Evolutionary conservation across 129 eudicot species (phyloP), one percentile per base, ranked within the genome.

Genomic region (Glebionis coronaria): DNA sequence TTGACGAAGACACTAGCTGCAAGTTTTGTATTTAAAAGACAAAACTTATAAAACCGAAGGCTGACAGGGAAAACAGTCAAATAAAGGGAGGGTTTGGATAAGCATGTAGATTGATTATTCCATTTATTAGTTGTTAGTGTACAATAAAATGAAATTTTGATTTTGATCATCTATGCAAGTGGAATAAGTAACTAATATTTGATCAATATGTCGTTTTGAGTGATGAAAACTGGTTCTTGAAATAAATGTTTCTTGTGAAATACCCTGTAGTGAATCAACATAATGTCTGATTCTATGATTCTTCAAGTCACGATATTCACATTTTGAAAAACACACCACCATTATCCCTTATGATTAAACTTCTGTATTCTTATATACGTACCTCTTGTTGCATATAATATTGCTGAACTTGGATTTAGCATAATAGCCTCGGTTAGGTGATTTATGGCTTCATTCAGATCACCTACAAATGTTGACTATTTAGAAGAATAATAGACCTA

Each of bases 321-420:
- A 0, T 31, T 25, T n/a, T 25, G 25, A 14, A 7, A 46, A 59
- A 70, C 14, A 9, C 66, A 25, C 74, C 16, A n/a, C 63, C 40
- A 60, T 45, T 59, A 31, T 46, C 12, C 57, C 12, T 58, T 27
- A 70, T 47, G 56, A 7, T 47, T 59, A 13, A 23, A 63, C 15
- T 21, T 21, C 9, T 29, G 0, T 15, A 12, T n/a, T 28, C 20
- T 9, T 58, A 73, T 23, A 53, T 63, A 55, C 16, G 20, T 76
- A 88, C 98, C 95, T 83, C 98, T 78, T 14, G 90, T 81, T 58
- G 91, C 95, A 73, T 92, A 88, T 28, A 88, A 73, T 38, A 92
- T 88, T 47, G 96, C 89, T 3, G 95, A 92, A 58, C 61, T 76
- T 53, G 98, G 98, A 77, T 92, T 83, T 45, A 92, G 70, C 67